Evolutionary conservation across 768 basidiomycete species (phyloP).

Genomic region (Suillus clintonianus): DNA sequence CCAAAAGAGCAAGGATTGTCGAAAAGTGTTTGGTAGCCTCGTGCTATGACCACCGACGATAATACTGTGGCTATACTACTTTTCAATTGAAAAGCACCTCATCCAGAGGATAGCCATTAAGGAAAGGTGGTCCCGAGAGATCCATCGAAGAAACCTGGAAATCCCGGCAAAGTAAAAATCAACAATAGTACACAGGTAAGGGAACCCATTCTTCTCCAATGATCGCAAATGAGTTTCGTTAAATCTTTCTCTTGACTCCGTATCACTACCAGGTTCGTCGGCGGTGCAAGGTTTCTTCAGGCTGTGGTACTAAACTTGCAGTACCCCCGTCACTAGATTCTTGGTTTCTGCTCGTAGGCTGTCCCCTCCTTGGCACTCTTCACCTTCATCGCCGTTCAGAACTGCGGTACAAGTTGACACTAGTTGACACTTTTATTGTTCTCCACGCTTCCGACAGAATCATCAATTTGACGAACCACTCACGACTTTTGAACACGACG

Average conservation of each 20-base stretch:
- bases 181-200: constrained; percentile 33
- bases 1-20: constrained; percentile 3
- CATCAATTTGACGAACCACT: constrained; percentile 25
- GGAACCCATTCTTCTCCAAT: constrained; percentile 13
- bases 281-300: constrained; percentile 19
- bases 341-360: constrained; percentile 8
- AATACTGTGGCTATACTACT: constrained; percentile 1
- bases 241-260: constrained; percentile 16
- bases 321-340: background rate
- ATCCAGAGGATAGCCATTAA: constrained; percentile 28
- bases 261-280: constrained; percentile 12
- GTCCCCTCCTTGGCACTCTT: constrained; percentile 7
- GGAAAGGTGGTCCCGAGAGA: constrained; percentile 32
- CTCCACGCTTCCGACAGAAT: constrained; percentile 2
- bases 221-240: constrained; percentile 17
- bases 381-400: constrained; percentile 7
- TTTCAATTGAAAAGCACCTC: constrained; percentile 20
- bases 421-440: constrained; percentile 6
- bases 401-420: constrained; percentile 4
- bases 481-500: constrained; percentile 24
- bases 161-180: constrained; percentile 19
- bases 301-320: constrained; percentile 2
- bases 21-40: constrained; percentile 15
- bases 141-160: constrained; percentile 16
- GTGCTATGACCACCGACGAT: constrained; percentile 29